phyloP scores from a whole-genome alignment of 331 rosid genomes.

The Cydonia oblonga region DNA sequence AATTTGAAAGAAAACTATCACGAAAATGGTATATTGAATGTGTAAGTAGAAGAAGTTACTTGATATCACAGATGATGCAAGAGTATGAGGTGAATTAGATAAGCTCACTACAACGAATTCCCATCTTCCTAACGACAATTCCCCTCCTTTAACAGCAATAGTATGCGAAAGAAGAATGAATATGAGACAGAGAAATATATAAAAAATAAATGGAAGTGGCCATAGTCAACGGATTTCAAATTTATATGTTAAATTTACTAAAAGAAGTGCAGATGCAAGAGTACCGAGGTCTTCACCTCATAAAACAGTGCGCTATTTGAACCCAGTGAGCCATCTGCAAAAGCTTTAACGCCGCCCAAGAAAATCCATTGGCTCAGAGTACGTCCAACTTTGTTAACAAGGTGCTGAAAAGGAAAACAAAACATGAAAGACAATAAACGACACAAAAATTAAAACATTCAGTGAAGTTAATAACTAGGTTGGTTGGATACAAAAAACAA shows the following conservation, averaged over 20 bases:
- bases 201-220: background rate
- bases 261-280: background rate
- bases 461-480: background rate
- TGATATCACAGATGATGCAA: background rate
- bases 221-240: background rate
- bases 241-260: background rate
- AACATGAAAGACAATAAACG: constrained; percentile 1
- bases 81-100: background rate
- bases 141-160: background rate
- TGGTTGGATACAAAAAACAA: background rate
- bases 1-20: constrained; percentile 6
- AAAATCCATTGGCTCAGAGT: constrained; percentile 63
- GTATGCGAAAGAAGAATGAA: background rate
- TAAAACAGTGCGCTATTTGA: constrained; percentile 65
- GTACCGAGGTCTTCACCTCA: constrained; percentile 44
- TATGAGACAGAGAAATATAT: too few species aligned
- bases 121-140: background rate
- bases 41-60: background rate
- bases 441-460: background rate
- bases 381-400: constrained; percentile 38
- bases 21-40: background rate
- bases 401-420: constrained; percentile 34
- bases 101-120: background rate
- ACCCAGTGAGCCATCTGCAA: constrained; percentile 79
- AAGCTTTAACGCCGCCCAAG: constrained; percentile 80